Evolutionary conservation across 768 basidiomycete genomes (phyloP), one percentile per base, ranked within the genome.

Genomic region (Polyporus arcularius): DNA sequence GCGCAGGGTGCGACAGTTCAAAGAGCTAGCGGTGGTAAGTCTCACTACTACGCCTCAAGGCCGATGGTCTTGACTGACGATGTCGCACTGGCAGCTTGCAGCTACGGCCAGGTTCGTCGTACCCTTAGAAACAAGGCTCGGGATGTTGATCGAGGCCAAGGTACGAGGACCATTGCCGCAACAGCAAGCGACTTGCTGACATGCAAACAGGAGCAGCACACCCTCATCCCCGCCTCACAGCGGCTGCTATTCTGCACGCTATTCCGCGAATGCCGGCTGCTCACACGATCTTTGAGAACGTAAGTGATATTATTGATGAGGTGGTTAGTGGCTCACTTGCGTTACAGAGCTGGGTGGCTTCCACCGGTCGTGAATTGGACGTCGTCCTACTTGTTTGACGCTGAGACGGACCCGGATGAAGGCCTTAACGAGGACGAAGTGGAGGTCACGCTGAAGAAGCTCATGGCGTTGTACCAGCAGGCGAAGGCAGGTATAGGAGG

Each of bases 221-320:
- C 69, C 11, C 66, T 78, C 16, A 69, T 88, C 5, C 82, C 89
- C 1, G 74, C 80, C 4, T 83, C 85, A 1, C 85, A 87, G 48
- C 75, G 88, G 35, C 73, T 85, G 51, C 73, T 92, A 26, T 79
- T 89, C 54, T 82, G 80, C 57, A 76, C 83, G 18, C 71, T 93
- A 6, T 82, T 92, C 53, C 77, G 83, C 2, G 86, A 90, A 67
- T 81, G 89, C 39, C 76, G 90, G 53, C 72, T 89, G 5, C 66
- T 87, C 6, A 86, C 84, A 1, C 79, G 83, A 51, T 89, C 88
- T 0, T 69, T 87, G 30, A 89, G 87, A 71, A 71, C 79, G 88
- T 90, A 71, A 45, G 85, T 66, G 1, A 30, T 30, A 26, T 39
- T 46, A 11, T 35, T 2, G 7, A 7, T 38, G 28, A 14, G 4